These are phyloP conservation scores for Globisporangium paroecandrum DNA, from an alignment of 352 stramenopile genomes.

Conservation along the genomic window DNA sequence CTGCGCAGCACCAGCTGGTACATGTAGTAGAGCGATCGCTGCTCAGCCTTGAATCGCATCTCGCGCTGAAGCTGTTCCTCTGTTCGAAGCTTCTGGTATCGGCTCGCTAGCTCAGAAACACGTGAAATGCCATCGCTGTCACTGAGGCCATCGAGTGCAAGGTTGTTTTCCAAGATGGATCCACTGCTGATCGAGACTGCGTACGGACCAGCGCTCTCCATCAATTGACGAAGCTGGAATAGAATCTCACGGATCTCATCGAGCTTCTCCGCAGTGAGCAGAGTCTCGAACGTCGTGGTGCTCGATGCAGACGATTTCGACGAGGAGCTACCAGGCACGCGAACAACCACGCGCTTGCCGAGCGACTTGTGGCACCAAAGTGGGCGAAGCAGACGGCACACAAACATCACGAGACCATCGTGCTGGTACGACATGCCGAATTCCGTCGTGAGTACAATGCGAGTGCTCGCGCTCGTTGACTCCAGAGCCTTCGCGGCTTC, in stretches of 20 bases:
- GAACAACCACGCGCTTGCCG: constrained; percentile 36
- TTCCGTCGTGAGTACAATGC: constrained; percentile 83
- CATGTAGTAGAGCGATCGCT: constrained; percentile 76
- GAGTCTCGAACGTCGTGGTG: constrained; percentile 33
- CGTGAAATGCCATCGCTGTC: constrained; percentile 48
- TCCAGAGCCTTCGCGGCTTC: constrained; percentile 26
- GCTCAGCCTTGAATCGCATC: constrained; percentile 75
- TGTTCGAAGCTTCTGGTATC: constrained; percentile 67
- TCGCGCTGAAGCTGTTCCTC: constrained; percentile 76
- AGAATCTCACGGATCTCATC: constrained; percentile 78
- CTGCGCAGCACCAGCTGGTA: constrained; percentile 76
- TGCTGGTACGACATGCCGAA: constrained; percentile 88
- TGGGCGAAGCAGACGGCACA: constrained; percentile 74
- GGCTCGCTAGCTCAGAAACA: constrained; percentile 57
- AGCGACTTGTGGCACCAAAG: constrained; percentile 68
- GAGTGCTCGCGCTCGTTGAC: constrained; percentile 36
- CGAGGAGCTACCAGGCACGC: constrained; percentile 17
- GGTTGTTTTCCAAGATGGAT: constrained; percentile 52
- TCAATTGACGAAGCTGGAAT: constrained; percentile 78
- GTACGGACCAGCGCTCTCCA: constrained; percentile 74
- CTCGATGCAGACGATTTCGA: constrained; percentile 21
- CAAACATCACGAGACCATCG: constrained; percentile 76
- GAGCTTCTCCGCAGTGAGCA: constrained; percentile 49
- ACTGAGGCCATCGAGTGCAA: constrained; percentile 33
- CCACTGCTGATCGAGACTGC: constrained; percentile 71